Conservation (phyloP, 345 rosid genomes). For the Syzygium jambos region DNA sequence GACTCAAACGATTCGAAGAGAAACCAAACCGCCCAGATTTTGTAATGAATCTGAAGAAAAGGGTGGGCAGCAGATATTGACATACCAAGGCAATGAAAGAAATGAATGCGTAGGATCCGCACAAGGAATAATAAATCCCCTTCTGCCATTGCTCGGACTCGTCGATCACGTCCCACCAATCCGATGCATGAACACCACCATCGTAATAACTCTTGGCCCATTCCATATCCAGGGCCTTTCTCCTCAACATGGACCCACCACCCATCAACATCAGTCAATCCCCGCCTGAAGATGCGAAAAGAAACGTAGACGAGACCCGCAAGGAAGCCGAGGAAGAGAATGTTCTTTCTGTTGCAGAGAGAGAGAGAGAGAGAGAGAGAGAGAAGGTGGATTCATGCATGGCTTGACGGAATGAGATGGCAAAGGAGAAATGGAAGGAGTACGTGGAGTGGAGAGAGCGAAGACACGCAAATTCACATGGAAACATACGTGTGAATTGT, state of each 20-base stretch:
- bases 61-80: neutral
- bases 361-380: neutral
- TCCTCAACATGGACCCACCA: neutral
- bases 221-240: neutral
- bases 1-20: neutral
- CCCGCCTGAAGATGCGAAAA: neutral
- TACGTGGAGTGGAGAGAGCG: neutral
- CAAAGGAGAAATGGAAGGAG: neutral
- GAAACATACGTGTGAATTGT: neutral
- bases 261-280: neutral
- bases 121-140: constrained; percentile 6
- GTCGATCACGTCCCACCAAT: constrained; percentile 11
- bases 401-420: neutral
- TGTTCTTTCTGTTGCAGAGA: neutral
- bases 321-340: neutral
- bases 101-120: constrained; percentile 8
- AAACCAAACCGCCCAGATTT: neutral
- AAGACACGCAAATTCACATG: neutral
- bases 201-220: neutral
- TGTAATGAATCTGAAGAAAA: neutral
- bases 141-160: constrained; percentile 8
- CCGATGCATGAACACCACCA: neutral
- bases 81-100: constrained; percentile 7
- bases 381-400: neutral
- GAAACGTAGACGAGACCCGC: neutral